Base-by-base conservation (phyloP, 257 asterid genomes). In the Nicotiana knightiana region DNA sequence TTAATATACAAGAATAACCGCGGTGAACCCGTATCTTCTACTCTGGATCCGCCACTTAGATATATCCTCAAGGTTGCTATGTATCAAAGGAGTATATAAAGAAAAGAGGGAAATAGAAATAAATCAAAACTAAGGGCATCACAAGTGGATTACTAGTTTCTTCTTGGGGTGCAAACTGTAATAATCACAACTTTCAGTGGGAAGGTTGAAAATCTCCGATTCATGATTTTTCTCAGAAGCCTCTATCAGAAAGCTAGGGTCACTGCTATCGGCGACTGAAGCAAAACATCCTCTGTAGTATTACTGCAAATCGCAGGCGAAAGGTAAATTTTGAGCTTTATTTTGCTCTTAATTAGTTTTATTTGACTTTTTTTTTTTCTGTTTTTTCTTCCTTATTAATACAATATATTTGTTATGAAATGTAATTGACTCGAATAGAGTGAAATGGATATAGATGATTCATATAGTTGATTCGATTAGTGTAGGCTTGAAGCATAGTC, bases 181-280 rank as follows among this genome's bases (percentile, higher is more conserved):
- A 71, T 71, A 71, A 71, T 24, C 1, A 12, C 0, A 71, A 71
- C 78, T 71, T 43, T 43, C 1, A 46, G 59, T 12, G 13, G 13
- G 4, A 24, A 46, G 37, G 21, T 71, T 6, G 59, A 71, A 24
- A 46, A 46, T 71, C 61, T 0, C n/a, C 59, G 21, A 13, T 71
- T 46, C 78, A n/a, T 46, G 9, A 11, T 24, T 21, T 21, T 71
- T 71, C 59, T 21, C 24, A 6, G 1, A 24, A 71, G 21, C 48
- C 59, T 71, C 61, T 2, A 12, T 46, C 61, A 21, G 5, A 12
- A 46, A 46, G 7, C 9, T 10, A 63, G 32, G 66, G 21, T 68
- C 55, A 9, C 16, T 18, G 18, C 33, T 68, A 68, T 39, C 77
- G 57, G 77, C 77, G 77, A 39, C 15, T 68, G 57, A 67, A 67